Evolutionary conservation across 2,329 filamentous ascomycete genomes (phyloP).

Genomic region (Microascus cirrosus): DNA sequence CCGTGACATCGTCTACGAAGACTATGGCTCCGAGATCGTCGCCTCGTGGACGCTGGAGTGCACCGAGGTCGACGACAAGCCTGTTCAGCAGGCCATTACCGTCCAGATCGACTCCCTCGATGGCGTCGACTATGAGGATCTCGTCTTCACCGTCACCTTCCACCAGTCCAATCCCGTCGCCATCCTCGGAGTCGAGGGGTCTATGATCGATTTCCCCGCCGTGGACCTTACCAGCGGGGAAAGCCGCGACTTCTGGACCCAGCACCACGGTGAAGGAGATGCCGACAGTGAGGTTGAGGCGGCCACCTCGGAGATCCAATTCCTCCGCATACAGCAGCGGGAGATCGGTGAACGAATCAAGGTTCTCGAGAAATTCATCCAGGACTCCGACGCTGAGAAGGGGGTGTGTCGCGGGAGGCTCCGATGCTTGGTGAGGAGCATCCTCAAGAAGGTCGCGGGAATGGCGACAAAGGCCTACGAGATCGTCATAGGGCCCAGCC

Average conservation of each 20-base stretch:
- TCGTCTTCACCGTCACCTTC: conserved; percentile 31
- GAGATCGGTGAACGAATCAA: conserved; percentile 3
- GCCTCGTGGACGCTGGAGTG: conserved; percentile 38
- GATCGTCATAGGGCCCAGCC: conserved; percentile 1
- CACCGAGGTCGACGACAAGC: conserved; percentile 23
- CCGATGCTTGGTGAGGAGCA: conserved; percentile 1
- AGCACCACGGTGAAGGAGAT: conserved; percentile 7
- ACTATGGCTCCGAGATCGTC: conserved; percentile 23
- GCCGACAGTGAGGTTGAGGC: conserved; percentile 22
- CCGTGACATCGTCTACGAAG: conserved; percentile 26
- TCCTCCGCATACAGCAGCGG: conserved; percentile 26
- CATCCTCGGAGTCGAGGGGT: conserved; percentile 29
- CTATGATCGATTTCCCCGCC: conserved; percentile 18
- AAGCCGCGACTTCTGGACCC: conserved; percentile 1
- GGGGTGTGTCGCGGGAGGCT: conserved; percentile 5
- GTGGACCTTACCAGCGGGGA: conserved; percentile 7
- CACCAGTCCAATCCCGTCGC: conserved; percentile 30
- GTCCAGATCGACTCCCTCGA: conserved; percentile 12
- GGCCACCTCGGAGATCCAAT: conserved; percentile 31
- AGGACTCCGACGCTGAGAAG: conserved; percentile 27
- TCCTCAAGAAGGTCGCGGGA: not conserved
- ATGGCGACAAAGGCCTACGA: not conserved
- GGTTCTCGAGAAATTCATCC: conserved; percentile 29
- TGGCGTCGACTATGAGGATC: conserved; percentile 22
- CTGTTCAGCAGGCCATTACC: conserved; percentile 30